phyloP scores from a whole-genome alignment of 1,284 basidiomycete species.

The Cutaneotrichosporon dermatis region DNA sequence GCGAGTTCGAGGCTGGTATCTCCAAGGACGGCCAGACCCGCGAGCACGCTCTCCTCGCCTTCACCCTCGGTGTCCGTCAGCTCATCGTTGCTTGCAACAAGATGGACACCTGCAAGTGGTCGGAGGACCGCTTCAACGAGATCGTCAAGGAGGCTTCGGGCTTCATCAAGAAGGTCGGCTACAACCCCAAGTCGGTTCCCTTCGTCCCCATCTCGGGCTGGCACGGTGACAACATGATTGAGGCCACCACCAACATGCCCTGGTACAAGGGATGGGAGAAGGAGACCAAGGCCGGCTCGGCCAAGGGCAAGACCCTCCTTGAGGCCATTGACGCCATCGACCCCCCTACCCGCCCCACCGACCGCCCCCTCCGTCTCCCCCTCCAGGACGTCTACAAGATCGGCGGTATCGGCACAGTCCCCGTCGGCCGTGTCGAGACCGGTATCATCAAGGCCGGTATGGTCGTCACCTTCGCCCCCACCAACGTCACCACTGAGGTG shows the following conservation, averaged over 20 bases:
- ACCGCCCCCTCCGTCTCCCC: constrained; percentile 99
- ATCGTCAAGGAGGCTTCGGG: constrained; percentile 98
- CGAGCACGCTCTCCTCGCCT: constrained; percentile 99
- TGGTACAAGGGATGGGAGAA: constrained; percentile 99
- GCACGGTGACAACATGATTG: constrained; percentile 99
- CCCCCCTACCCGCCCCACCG: constrained; percentile 90
- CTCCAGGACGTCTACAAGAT: constrained; percentile 99
- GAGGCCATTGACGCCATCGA: constrained; percentile 99
- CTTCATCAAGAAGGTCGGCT: constrained; percentile 99
- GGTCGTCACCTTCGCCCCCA: constrained; percentile 94
- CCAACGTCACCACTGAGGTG: constrained; percentile 83
- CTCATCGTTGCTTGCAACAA: constrained; percentile 98
- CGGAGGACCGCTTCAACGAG: constrained; percentile 99
- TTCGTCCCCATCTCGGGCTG: constrained; percentile 99
- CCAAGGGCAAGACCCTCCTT: constrained; percentile 98
- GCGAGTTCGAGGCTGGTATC: constrained; percentile 99
- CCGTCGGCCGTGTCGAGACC: constrained; percentile 99
- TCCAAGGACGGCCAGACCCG: constrained; percentile 99
- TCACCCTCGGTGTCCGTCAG: constrained; percentile 99
- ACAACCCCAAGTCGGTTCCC: constrained; percentile 97
- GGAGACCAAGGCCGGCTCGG: constrained; percentile 87
- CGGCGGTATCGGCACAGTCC: constrained; percentile 99
- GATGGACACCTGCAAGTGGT: constrained; percentile 64
- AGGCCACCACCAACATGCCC: constrained; percentile 93
- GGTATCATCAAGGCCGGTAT: constrained; percentile 99